Evolutionary conservation across 2,329 filamentous ascomycete genomes (phyloP).

Genomic region (Alternaria burnsii): DNA sequence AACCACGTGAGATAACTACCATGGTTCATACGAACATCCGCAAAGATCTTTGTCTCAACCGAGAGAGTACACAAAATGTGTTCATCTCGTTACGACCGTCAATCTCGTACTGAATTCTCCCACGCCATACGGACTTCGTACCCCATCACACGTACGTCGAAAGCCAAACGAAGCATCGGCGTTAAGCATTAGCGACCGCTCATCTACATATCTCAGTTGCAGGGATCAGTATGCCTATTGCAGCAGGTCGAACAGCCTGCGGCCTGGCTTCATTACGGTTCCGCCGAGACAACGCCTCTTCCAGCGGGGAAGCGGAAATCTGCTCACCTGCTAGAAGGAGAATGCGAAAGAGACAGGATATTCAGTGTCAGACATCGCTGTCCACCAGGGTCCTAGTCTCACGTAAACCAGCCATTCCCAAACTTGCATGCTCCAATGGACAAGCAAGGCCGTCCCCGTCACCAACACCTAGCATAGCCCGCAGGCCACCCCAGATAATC

Average conservation of each 20-base stretch:
- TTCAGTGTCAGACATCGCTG: not conserved
- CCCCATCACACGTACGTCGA: not conserved
- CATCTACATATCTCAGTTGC: not conserved
- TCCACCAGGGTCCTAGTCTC: not conserved
- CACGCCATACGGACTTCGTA: not conserved
- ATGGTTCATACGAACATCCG: not conserved
- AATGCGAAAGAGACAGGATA: not conserved
- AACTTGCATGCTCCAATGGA: not conserved
- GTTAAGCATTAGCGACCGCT: conserved; percentile 1
- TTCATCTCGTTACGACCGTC: not conserved
- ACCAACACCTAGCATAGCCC: conserved; percentile 29
- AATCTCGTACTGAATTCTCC: not conserved
- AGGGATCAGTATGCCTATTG: not conserved
- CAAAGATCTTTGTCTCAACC: not conserved
- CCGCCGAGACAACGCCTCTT: not conserved
- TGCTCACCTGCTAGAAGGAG: conserved; percentile 1
- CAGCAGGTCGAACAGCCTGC: not conserved
- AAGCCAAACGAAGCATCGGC: not conserved
- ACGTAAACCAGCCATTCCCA: not conserved
- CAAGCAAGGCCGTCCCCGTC: conserved; percentile 25
- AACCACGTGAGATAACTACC: not conserved
- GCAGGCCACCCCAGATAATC: conserved; percentile 8
- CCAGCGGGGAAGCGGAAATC: not conserved
- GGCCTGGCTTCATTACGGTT: not conserved
- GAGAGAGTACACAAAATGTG: not conserved